phyloP scores from a whole-genome alignment of 2,329 filamentous ascomycete genomes.

The Pseudogymnoascus sp. region DNA sequence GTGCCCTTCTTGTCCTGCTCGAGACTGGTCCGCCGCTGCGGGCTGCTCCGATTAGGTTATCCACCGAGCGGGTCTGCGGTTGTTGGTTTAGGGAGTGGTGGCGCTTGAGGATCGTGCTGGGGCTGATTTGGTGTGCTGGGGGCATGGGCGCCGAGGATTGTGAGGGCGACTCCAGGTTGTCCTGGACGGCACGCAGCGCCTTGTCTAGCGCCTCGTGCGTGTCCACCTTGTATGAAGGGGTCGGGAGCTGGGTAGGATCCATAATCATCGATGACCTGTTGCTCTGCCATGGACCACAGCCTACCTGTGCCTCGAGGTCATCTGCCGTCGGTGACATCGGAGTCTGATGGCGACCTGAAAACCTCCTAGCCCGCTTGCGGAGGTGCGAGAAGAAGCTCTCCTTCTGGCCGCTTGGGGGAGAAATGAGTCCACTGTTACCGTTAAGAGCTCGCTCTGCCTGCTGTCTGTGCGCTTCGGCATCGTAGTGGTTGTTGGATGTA shows the following conservation, averaged over 20 bases:
- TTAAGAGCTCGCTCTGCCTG: slow-evolving; percentile 87
- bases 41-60: slow-evolving; percentile 50
- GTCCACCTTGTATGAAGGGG: slow-evolving; percentile 43
- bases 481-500: slow-evolving; percentile 86
- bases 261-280: slow-evolving; percentile 78
- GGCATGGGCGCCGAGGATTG: slow-evolving; percentile 36
- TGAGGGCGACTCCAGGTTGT: slow-evolving; percentile 36
- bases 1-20: slow-evolving; percentile 69
- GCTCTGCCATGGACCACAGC: slow-evolving; percentile 80
- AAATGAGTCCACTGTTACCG: slow-evolving; percentile 65
- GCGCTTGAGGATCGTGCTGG: slow-evolving; percentile 48
- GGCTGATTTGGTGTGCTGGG: slow-evolving; percentile 42
- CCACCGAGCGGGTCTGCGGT: slow-evolving; percentile 45
- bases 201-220: slow-evolving; percentile 53
- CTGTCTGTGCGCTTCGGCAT: slow-evolving; percentile 78
- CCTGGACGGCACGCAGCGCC: slow-evolving; percentile 46
- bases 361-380: slow-evolving; percentile 80
- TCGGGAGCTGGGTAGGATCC: slow-evolving; percentile 42
- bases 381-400: slow-evolving; percentile 98
- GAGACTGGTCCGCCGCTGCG: slow-evolving; percentile 55
- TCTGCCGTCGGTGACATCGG: slow-evolving; percentile 71
- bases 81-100: slow-evolving; percentile 55
- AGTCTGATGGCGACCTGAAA: slow-evolving; percentile 84
- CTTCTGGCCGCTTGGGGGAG: slow-evolving; percentile 71
- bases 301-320: slow-evolving; percentile 86